These are phyloP conservation scores for Heliocybe sulcata DNA, from an alignment of 1,284 basidiomycete genomes.

Conservation along the genomic window DNA sequence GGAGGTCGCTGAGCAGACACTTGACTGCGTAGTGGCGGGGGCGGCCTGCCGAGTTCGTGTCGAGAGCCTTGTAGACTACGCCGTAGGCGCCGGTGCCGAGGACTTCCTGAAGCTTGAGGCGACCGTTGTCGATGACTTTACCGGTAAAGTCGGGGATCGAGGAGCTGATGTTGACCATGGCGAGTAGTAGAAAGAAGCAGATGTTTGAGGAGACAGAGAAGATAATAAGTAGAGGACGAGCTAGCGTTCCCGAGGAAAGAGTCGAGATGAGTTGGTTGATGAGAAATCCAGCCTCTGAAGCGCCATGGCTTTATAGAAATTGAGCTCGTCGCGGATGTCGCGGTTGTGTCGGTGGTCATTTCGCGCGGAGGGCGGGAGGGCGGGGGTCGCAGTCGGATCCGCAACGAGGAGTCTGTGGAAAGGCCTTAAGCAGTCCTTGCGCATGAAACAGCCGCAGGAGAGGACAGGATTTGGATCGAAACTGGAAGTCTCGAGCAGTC, in stretches of 20 bases:
- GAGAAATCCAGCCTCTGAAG: background rate
- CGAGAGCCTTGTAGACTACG: constrained; percentile 71
- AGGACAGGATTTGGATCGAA: background rate
- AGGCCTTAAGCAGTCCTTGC: no score
- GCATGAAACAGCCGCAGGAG: no score
- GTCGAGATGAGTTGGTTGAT: background rate
- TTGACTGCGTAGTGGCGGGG: constrained; percentile 62
- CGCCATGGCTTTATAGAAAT: background rate
- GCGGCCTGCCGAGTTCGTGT: constrained; percentile 21
- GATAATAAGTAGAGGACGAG: background rate
- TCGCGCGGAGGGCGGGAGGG: background rate
- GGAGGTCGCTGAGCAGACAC: constrained; percentile 44
- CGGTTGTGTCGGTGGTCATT: background rate
- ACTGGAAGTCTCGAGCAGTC: background rate
- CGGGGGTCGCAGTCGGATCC: background rate
- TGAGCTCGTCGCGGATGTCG: background rate
- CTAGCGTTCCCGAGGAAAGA: constrained; percentile 1
- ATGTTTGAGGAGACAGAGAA: background rate
- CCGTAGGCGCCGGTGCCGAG: constrained; percentile 79
- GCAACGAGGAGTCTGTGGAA: background rate
- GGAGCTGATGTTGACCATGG: constrained; percentile 18
- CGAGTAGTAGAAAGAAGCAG: background rate
- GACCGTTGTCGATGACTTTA: constrained; percentile 40
- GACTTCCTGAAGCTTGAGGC: constrained; percentile 54
- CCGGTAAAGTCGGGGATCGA: constrained; percentile 20